These are phyloP conservation scores for Mucor circinelloides DNA, from an alignment of 371 early-diverging fungal genomes.

Conservation along the genomic window DNA sequence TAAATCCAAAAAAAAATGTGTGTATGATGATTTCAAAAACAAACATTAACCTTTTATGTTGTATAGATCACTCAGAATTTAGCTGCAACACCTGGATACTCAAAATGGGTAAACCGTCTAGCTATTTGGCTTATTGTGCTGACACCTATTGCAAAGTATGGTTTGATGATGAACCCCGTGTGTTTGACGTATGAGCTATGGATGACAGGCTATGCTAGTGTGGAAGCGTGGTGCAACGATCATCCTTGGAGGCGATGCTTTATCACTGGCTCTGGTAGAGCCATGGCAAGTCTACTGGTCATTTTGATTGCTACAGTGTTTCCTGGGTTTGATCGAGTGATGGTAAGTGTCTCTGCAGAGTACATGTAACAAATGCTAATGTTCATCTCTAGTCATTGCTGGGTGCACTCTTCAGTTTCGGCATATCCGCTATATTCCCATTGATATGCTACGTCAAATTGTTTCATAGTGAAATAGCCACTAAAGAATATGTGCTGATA, in stretches of 20 bases:
- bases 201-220: slow-evolving; percentile 13
- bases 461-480: slow-evolving; percentile 25
- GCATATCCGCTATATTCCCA: slow-evolving; percentile 65
- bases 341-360: slow-evolving; percentile 35
- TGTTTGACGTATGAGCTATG: slow-evolving; percentile 49
- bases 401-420: slow-evolving; percentile 60
- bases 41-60: not conserved
- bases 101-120: slow-evolving; percentile 41
- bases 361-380: not conserved
- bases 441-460: slow-evolving; percentile 50
- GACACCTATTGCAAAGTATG: slow-evolving; percentile 69
- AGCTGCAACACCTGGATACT: slow-evolving; percentile 48
- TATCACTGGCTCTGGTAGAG: slow-evolving; percentile 12
- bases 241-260: not conserved
- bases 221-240: slow-evolving; percentile 22
- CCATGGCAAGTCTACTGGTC: slow-evolving; percentile 27
- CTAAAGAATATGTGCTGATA: slow-evolving; percentile 20
- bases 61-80: slow-evolving; percentile 66
- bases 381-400: slow-evolving; percentile 41
- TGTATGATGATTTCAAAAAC: not conserved
- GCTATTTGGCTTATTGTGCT: slow-evolving; percentile 60
- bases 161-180: slow-evolving; percentile 57
- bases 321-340: slow-evolving; percentile 63
- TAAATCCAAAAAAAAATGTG: slow-evolving; percentile 11
- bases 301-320: slow-evolving; percentile 49